Conservation (phyloP, 1,284 basidiomycete genomes). For the Rhodotorula sp. region DNA sequence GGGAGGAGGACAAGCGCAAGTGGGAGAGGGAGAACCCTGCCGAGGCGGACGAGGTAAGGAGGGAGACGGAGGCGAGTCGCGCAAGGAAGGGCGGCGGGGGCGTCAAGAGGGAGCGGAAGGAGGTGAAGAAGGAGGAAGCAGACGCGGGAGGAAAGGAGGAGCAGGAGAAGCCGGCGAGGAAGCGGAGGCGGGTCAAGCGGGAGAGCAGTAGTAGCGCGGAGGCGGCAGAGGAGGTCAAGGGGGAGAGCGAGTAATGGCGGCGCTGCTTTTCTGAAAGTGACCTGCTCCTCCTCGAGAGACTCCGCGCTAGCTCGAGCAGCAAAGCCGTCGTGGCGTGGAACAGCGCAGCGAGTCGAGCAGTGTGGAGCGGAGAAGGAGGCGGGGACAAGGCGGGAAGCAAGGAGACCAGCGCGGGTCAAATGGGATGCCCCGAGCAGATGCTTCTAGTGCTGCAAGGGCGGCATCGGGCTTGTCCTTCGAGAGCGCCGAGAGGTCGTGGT, state of each 20-base stretch:
- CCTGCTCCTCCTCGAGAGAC: too few species aligned
- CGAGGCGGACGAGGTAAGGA: background rate
- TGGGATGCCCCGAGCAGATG: too few species aligned
- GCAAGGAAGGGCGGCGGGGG: background rate
- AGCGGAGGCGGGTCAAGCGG: background rate
- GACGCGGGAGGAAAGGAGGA: background rate
- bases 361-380: background rate
- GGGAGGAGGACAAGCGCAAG: conserved; percentile 20
- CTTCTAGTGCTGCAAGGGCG: too few species aligned
- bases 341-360: too few species aligned
- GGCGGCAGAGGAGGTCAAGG: background rate
- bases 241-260: background rate
- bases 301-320: too few species aligned
- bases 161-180: background rate
- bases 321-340: too few species aligned
- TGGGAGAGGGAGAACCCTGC: conserved; percentile 9
- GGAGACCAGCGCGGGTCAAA: too few species aligned
- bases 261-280: too few species aligned
- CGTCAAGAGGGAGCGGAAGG: background rate
- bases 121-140: background rate
- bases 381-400: background rate
- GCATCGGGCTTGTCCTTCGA: too few species aligned
- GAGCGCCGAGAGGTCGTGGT: too few species aligned
- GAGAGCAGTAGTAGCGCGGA: background rate
- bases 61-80: background rate